Evolutionary conservation across 768 basidiomycete species (phyloP).

Genomic region (Cantharellus anzutake): DNA sequence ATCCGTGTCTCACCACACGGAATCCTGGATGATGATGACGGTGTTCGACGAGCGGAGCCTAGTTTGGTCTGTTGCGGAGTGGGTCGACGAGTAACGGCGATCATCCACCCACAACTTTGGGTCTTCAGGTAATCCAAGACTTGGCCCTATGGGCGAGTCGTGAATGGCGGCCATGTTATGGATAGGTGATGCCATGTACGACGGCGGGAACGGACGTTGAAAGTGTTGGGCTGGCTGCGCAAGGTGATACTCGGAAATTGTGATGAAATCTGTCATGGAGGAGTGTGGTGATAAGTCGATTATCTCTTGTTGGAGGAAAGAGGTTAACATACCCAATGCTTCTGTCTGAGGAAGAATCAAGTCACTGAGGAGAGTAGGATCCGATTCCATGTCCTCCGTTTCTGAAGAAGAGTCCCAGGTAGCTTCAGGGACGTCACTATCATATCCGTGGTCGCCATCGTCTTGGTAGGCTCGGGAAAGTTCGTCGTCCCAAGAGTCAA

Average conservation of each 20-base stretch:
- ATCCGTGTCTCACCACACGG: not conserved
- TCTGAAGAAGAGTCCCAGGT: not conserved
- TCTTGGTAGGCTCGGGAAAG: not conserved
- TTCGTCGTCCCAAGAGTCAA: not conserved
- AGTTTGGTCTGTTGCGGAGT: not conserved
- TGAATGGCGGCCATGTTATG: not conserved
- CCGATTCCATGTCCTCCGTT: not conserved
- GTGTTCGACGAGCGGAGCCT: not conserved
- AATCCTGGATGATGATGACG: not conserved
- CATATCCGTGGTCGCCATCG: no score
- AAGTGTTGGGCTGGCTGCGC: not conserved
- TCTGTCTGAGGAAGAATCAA: not conserved
- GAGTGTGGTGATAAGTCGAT: not conserved
- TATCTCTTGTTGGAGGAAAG: not conserved
- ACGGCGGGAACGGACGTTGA: not conserved
- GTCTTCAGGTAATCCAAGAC: not conserved
- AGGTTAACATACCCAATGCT: not conserved
- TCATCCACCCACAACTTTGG: not conserved
- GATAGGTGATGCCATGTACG: not conserved
- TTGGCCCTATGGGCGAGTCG: not conserved
- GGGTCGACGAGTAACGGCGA: not conserved
- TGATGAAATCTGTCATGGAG: not conserved
- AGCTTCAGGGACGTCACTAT: not conserved
- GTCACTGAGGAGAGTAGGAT: not conserved
- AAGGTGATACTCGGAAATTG: not conserved